Evolutionary conservation across 257 asterid genomes (phyloP).

Genomic region (Capsicum baccatum): DNA sequence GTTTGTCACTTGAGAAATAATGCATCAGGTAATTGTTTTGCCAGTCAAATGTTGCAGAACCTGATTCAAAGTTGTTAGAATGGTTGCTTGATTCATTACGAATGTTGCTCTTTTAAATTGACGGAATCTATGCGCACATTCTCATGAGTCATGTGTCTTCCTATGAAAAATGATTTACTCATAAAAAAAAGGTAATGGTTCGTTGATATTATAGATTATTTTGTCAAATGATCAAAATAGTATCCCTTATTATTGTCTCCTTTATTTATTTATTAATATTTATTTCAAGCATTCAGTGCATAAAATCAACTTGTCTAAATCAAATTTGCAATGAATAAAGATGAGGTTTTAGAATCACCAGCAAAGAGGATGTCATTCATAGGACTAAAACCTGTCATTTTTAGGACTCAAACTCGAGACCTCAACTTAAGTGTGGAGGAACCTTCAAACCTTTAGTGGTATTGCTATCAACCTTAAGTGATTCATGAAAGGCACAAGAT

Average conservation of each 20-base stretch:
- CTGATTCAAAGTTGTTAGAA: constrained; percentile 1
- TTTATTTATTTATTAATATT: not conserved
- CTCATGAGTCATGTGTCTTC: too few relatives aligned
- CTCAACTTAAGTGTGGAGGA: not conserved
- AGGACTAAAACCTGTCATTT: too few relatives aligned
- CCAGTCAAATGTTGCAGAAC: not conserved
- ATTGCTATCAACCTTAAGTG: not conserved
- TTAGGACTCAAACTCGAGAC: not conserved
- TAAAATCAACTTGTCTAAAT: not conserved
- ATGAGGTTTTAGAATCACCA: not conserved
- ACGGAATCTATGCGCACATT: not conserved
- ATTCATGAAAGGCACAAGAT: not conserved
- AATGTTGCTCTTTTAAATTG: not conserved
- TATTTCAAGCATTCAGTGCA: not conserved
- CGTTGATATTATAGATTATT: not conserved
- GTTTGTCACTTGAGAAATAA: not conserved
- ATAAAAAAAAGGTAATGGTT: not conserved
- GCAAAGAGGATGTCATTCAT: too few relatives aligned
- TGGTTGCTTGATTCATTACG: not conserved
- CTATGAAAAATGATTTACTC: too few relatives aligned
- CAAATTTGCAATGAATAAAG: not conserved
- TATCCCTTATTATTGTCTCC: not conserved
- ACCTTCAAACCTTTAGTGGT: too few relatives aligned
- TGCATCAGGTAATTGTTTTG: not conserved
- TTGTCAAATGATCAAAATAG: not conserved